Percentiles rank a stretch among this genome's conserved stretches.
phyloP scores from a whole-genome alignment of 176 grass and related monocot species.

The Pharus latifolius region DNA sequence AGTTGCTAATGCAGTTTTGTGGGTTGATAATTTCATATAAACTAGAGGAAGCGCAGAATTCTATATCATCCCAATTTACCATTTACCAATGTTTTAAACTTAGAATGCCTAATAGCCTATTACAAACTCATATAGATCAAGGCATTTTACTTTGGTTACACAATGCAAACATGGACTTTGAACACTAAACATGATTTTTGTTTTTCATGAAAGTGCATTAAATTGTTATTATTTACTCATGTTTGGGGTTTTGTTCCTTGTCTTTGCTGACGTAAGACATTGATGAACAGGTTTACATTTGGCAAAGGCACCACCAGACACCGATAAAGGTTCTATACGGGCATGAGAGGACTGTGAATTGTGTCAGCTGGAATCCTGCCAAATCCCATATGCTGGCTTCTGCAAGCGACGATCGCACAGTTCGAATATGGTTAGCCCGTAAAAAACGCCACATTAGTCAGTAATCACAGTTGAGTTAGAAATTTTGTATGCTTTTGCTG shows the following conservation, averaged over 20 bases:
- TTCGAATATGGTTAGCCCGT: conserved; percentile 59
- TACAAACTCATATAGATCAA: neutral
- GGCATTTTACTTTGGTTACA: neutral
- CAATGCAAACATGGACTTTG: neutral
- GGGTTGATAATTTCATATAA: neutral
- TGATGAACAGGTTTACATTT: conserved; percentile 78
- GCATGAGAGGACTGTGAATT: conserved; percentile 73
- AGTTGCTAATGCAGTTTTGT: neutral
- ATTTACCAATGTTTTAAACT: neutral
- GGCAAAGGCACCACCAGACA: conserved; percentile 43
- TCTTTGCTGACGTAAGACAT: conserved; percentile 6
- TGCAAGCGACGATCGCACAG: conserved; percentile 75
- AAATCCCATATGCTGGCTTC: conserved; percentile 86
- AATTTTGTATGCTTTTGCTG: conserved; percentile 17
- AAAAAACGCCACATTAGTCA: conserved; percentile 11
- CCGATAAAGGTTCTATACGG: conserved; percentile 72
- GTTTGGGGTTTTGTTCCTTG: neutral
- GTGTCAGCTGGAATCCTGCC: conserved; percentile 75
- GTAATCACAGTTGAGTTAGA: neutral
- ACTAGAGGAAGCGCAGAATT: neutral
- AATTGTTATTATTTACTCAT: neutral
- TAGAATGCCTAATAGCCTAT: too few relatives aligned
- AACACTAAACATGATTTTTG: neutral
- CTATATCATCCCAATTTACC: neutral
- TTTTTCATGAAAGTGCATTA: too few relatives aligned